Evolutionary conservation across 73 alveolate genomes (phyloP).

Genomic region (Urostyla sp.): DNA sequence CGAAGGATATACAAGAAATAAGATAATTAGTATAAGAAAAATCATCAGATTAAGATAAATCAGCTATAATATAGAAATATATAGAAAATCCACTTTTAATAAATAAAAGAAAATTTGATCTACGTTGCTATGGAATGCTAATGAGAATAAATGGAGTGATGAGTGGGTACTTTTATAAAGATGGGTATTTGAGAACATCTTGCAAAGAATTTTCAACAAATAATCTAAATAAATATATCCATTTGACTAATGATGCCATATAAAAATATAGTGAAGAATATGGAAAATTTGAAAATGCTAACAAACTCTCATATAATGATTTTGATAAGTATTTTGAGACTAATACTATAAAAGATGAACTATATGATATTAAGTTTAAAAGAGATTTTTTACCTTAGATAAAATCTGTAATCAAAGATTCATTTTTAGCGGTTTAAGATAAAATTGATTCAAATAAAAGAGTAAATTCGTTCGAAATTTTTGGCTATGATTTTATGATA

Average conservation of each 20-base stretch:
- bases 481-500: slow-evolving; percentile 84
- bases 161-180: slow-evolving; percentile 75
- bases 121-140: slow-evolving; percentile 79
- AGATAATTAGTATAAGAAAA: slow-evolving; percentile 24
- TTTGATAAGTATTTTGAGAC: slow-evolving; percentile 71
- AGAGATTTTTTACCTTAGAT: slow-evolving; percentile 82
- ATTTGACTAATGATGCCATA: slow-evolving; percentile 91
- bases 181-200: slow-evolving; percentile 85
- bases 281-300: slow-evolving; percentile 88
- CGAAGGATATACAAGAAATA: slow-evolving; percentile 38
- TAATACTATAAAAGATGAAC: slow-evolving; percentile 60
- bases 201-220: slow-evolving; percentile 71
- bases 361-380: slow-evolving; percentile 68
- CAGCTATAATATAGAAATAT: slow-evolving; percentile 78
- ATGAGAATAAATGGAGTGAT: slow-evolving; percentile 65
- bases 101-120: slow-evolving; percentile 83
- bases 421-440: slow-evolving; percentile 75
- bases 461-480: slow-evolving; percentile 81
- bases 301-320: slow-evolving; percentile 82
- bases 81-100: slow-evolving; percentile 81
- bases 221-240: slow-evolving; percentile 72
- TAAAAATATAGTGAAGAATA: slow-evolving; percentile 84
- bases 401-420: slow-evolving; percentile 68
- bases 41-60: slow-evolving; percentile 34
- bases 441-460: slow-evolving; percentile 76